Base-by-base conservation (phyloP, 164 flowering plant genomes). In the Annona squamosa region DNA sequence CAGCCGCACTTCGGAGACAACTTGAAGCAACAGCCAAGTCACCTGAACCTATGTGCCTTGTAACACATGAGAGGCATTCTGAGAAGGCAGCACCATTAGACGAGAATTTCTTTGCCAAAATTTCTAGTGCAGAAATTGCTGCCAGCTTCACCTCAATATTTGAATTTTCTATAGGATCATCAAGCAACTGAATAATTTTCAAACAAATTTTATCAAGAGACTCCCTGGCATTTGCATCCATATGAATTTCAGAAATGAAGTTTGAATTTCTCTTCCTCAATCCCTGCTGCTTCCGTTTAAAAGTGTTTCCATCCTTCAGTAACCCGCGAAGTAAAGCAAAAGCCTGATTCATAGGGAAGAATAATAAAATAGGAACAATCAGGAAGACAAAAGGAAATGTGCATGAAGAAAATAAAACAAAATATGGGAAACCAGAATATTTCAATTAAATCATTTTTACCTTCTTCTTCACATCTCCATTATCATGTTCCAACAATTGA, bases 91-190 rank as follows among this genome's bases (percentile, higher is more conserved):
- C 76, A 81, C 74, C 70, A 71, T 83, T 65, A 41, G 83, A 78
- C 46, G 97, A 83, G 75, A 84, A 89, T 41, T 72, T 82, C 77
- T 74, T 78, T 7, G 90, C 92, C 76, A 94, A 70, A 65, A 85
- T 86, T 80, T 92, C 99, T 43, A 94, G 48, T 17, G 96, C 85
- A n/a, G 93, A 86, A 78, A 87, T 73, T 17, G 97, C 94, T 1
- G 89, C 83, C 61, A 89, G 76, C 78, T 84, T 88, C 77, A 90
- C 70, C 0, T 90, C 75, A 67, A 77, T 56, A 75, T 79, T 76
- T 41, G 81, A 74, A 52, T 75, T 80, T 72, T 80, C 86, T 48
- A 7, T 2, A 46, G 81, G 63, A 71, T 69, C 72, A 80, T 92
- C 94, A 79, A 94, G 69, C 75, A 91, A 75, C 57, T 77, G 77